These are phyloP conservation scores for Heimioporus retisporus DNA, from an alignment of 1,284 basidiomycete genomes.

Conservation along the genomic window DNA sequence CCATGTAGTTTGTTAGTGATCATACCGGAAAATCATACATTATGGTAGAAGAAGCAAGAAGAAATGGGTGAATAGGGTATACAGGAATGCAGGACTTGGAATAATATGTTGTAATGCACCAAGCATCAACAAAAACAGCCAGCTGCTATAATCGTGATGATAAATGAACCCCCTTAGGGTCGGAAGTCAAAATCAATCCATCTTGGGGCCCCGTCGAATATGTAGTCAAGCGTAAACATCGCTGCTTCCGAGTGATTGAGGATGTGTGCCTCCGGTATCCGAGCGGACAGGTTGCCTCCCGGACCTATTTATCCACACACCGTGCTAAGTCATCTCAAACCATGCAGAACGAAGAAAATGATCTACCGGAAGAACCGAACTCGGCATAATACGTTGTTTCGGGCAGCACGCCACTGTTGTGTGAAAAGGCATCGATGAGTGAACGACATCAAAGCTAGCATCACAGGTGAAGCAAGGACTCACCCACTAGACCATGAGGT, in stretches of 20 bases:
- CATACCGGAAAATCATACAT: too few species aligned
- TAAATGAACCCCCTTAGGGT: conserved; percentile 28
- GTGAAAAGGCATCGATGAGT: too few species aligned
- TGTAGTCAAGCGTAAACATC: conserved; percentile 56
- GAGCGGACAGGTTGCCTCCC: conserved; percentile 58
- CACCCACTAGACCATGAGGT: conserved; percentile 47
- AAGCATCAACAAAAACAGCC: too few species aligned
- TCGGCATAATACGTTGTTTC: conserved; percentile 73
- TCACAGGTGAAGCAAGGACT: conserved; percentile 5
- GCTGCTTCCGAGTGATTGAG: conserved; percentile 52
- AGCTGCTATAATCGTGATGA: too few species aligned
- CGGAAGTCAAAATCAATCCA: conserved; percentile 68
- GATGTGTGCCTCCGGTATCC: conserved; percentile 60
- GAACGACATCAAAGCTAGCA: too few species aligned
- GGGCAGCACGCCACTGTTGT: conserved; percentile 55
- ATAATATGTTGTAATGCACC: too few species aligned
- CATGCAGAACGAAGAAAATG: neutral
- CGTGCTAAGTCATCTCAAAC: conserved; percentile 17
- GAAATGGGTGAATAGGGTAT: too few species aligned
- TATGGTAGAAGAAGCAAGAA: too few species aligned
- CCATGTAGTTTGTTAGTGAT: too few species aligned
- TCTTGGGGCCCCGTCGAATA: conserved; percentile 58
- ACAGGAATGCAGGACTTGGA: too few species aligned
- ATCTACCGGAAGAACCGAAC: conserved; percentile 60
- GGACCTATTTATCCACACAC: conserved; percentile 52